Evolutionary conservation across 73 alveolate genomes (phyloP).

Genomic region (Paramecium octaurelia): DNA sequence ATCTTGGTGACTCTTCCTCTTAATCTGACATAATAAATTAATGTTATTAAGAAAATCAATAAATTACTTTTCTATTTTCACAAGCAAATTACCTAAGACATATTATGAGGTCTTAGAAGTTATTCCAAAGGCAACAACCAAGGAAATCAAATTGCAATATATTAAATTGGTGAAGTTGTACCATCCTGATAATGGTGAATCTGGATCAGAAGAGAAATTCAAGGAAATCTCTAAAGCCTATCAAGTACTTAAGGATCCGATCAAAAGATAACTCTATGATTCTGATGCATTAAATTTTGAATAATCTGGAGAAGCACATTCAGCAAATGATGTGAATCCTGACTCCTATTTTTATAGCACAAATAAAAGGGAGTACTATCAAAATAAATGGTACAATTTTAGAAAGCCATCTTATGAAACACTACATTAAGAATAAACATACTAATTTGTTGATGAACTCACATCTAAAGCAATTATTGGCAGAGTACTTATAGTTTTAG

Average conservation of each 20-base stretch:
- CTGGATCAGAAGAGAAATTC: constrained; percentile 27
- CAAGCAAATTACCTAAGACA: neutral
- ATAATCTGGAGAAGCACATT: neutral
- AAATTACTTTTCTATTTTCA: neutral
- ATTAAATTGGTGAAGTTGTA: constrained; percentile 1
- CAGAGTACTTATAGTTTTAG: neutral
- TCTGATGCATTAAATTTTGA: constrained; percentile 37
- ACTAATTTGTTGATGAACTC: constrained; percentile 1
- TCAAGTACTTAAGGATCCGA: constrained; percentile 30
- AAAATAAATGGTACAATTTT: constrained; percentile 19
- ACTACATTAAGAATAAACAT: neutral
- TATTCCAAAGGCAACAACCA: neutral
- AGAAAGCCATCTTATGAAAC: neutral
- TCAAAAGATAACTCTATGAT: constrained; percentile 31
- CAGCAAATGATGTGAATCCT: constrained; percentile 37
- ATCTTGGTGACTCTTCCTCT: constrained; percentile 40
- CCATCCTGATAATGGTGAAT: constrained; percentile 23
- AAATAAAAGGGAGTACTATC: neutral
- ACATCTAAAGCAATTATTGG: neutral
- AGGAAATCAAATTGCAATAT: constrained; percentile 6
- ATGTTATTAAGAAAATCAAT: neutral
- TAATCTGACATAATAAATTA: constrained; percentile 55
- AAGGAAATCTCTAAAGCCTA: constrained; percentile 32
- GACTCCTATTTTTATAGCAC: neutral
- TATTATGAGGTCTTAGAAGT: neutral